These are phyloP conservation scores for Xenoacremonium recifei DNA, from an alignment of 2,329 filamentous ascomycete genomes.

Conservation along the genomic window DNA sequence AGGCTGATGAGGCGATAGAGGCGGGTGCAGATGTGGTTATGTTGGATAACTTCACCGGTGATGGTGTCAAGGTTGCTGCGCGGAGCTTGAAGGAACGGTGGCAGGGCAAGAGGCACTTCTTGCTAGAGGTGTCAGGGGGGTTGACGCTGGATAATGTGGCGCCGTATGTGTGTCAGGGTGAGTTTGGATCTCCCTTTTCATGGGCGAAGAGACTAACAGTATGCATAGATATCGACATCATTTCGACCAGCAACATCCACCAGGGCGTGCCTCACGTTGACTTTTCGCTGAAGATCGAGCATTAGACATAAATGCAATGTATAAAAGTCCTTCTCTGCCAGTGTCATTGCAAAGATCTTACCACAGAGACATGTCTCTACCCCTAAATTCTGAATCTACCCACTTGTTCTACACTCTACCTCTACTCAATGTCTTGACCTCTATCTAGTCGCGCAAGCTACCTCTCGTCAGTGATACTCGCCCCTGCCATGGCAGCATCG, in stretches of 20 bases:
- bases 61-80: slow-evolving; percentile 74
- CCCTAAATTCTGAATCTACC: too few species aligned
- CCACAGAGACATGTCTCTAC: too few species aligned
- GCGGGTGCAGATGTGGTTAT: slow-evolving; percentile 95
- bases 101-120: slow-evolving; percentile 68
- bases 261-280: slow-evolving; percentile 93
- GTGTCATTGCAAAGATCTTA: too few species aligned
- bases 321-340: too few species aligned
- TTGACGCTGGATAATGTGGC: slow-evolving; percentile 82
- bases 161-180: slow-evolving; percentile 73
- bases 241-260: slow-evolving; percentile 95
- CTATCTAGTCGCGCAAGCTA: too few species aligned
- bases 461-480: slow-evolving; percentile 10
- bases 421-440: slow-evolving; percentile 1
- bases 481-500: slow-evolving; percentile 17
- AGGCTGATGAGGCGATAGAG: slow-evolving; percentile 86
- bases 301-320: too few species aligned
- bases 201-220: slow-evolving; percentile 1
- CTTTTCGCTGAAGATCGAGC: slow-evolving; percentile 86
- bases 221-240: slow-evolving; percentile 82
- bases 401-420: not conserved
- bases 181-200: slow-evolving; percentile 26
- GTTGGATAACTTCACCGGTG: slow-evolving; percentile 90
- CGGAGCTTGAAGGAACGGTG: slow-evolving; percentile 75
- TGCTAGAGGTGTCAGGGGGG: slow-evolving; percentile 92